phyloP scores from a whole-genome alignment of 2,329 filamentous ascomycete genomes.

The Leptographium wingfieldii region DNA sequence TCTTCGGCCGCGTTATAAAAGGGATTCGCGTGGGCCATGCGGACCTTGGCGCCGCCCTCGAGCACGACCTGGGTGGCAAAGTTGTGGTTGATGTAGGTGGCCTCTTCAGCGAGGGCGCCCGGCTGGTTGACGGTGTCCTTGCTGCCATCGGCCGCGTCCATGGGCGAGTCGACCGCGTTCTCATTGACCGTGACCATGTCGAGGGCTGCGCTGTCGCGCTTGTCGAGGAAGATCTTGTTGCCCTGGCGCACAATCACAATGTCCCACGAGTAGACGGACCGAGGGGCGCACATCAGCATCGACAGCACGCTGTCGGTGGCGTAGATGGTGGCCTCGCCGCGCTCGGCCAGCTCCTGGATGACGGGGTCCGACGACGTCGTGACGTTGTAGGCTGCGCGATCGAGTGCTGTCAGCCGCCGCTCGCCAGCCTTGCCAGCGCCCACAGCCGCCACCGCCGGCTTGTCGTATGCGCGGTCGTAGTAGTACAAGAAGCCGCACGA shows the following conservation, averaged over 20 bases:
- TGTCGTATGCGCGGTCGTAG: conserved; percentile 94
- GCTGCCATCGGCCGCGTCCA: conserved; percentile 82
- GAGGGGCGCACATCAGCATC: conserved; percentile 97
- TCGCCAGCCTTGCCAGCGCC: conserved; percentile 55
- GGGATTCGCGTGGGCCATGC: conserved; percentile 82
- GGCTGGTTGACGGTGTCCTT: conserved; percentile 94
- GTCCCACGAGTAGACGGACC: conserved; percentile 97
- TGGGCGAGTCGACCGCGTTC: conserved; percentile 88
- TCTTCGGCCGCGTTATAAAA: conserved; percentile 95
- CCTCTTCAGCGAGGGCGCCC: conserved; percentile 84
- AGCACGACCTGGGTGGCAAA: conserved; percentile 91
- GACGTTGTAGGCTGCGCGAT: conserved; percentile 95
- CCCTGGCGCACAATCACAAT: conserved; percentile 86
- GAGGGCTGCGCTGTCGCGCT: conserved; percentile 86
- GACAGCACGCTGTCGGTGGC: conserved; percentile 94
- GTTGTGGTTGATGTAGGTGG: conserved; percentile 99
- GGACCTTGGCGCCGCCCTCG: conserved; percentile 69
- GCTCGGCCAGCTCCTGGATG: conserved; percentile 92
- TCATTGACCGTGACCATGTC: conserved; percentile 99
- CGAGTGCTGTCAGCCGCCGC: conserved; percentile 75
- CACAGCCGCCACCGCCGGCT: conserved; percentile 52
- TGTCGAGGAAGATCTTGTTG: conserved; percentile 97
- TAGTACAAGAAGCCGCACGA: conserved; percentile 96
- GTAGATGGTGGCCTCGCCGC: conserved; percentile 92
- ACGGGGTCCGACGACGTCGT: conserved; percentile 92